These are phyloP conservation scores for Trichoderma gracile DNA, from an alignment of 2,329 filamentous ascomycete genomes.

Conservation along the genomic window DNA sequence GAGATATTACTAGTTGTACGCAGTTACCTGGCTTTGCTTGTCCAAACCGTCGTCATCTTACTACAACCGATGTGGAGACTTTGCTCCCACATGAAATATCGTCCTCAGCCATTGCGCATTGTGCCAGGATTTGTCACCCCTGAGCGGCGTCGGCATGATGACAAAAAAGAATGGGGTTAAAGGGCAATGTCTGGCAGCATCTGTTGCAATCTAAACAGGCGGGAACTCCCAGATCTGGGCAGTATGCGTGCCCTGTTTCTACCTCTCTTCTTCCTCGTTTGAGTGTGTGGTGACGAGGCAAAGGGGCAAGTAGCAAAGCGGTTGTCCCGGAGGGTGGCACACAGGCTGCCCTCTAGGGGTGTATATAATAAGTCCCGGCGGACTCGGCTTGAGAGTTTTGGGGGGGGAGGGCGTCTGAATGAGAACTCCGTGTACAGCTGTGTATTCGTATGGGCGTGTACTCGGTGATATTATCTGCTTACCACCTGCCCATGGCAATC, in stretches of 20 bases:
- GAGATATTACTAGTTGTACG: not conserved
- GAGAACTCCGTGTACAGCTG: conserved; percentile 15
- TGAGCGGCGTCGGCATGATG: not conserved
- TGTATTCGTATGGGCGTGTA: conserved; percentile 18
- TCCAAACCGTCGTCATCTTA: conserved; percentile 17
- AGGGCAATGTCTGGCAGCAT: not conserved
- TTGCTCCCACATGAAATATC: conserved; percentile 12
- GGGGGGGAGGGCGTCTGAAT: conserved; percentile 10
- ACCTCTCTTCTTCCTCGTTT: not conserved
- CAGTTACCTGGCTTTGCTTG: conserved; percentile 2
- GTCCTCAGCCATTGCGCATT: not conserved
- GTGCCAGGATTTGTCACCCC: conserved; percentile 10
- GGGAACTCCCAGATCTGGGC: not conserved
- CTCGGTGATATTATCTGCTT: conserved; percentile 19
- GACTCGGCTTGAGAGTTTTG: conserved; percentile 8
- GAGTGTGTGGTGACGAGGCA: not conserved
- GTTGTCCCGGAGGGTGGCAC: conserved; percentile 17
- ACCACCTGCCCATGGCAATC: conserved; percentile 12
- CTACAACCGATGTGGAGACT: conserved; percentile 14
- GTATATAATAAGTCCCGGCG: conserved; percentile 22
- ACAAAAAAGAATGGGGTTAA: conserved; percentile 1
- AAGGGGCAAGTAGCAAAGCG: conserved; percentile 18
- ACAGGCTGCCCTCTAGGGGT: conserved; percentile 11
- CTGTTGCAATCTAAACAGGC: conserved; percentile 13
- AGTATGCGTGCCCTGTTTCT: not conserved